Conservation (phyloP, 2,329 filamentous ascomycete genomes). For the Monilinia fructigena region DNA sequence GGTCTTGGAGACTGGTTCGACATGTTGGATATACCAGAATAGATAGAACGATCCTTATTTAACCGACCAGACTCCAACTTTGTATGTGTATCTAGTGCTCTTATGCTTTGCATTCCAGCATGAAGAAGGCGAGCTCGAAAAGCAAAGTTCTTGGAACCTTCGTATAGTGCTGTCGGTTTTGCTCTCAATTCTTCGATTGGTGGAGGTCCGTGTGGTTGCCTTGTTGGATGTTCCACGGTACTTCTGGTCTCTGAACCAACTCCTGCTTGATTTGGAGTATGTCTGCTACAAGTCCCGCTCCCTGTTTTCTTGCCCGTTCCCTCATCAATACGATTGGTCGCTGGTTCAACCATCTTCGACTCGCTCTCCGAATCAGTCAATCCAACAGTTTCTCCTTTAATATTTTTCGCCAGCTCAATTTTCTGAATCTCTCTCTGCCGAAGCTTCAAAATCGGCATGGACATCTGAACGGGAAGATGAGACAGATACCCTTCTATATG, state of each 20-base stretch:
- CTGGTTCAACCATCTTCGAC: not conserved
- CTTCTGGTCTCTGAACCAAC: conserved; percentile 92
- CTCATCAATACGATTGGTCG: not conserved
- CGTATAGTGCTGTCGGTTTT: conserved; percentile 87
- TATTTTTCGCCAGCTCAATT: not conserved
- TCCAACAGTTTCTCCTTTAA: not conserved
- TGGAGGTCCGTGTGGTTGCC: conserved; percentile 90
- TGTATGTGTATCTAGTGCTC: conserved; percentile 55
- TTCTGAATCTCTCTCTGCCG: not conserved
- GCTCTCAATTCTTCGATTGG: conserved; percentile 85
- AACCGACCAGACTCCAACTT: too few species aligned
- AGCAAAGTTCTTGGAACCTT: conserved; percentile 97
- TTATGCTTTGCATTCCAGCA: conserved; percentile 83
- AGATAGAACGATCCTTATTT: too few species aligned
- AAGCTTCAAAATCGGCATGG: not conserved
- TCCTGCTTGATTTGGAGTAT: conserved; percentile 70
- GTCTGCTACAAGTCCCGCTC: not conserved
- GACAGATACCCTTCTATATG: not conserved
- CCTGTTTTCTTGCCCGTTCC: not conserved
- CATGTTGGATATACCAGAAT: too few species aligned
- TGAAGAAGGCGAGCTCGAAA: conserved; percentile 88
- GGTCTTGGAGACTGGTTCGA: too few species aligned
- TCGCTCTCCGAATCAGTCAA: not conserved
- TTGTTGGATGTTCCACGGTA: conserved; percentile 88
- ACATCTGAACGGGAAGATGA: not conserved